Evolutionary conservation across 1,139 yeast species (phyloP).

Genomic region (Oligophagozyma castellii): DNA sequence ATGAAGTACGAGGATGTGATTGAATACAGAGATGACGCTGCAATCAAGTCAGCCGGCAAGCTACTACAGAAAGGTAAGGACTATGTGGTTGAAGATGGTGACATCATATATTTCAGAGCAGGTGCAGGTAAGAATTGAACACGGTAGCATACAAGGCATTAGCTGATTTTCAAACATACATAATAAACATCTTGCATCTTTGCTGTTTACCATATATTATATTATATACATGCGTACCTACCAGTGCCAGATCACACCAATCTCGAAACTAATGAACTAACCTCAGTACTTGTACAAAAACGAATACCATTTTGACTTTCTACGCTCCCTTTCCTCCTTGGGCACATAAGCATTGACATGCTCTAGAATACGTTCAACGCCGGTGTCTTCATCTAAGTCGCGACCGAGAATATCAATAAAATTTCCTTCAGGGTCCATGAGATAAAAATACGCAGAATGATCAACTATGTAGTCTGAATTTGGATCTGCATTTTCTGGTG

Average conservation of each 20-base stretch:
- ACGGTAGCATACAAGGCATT: neutral
- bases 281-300: conserved; percentile 38
- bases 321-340: conserved; percentile 42
- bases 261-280: too few relatives aligned
- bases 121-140: conserved; percentile 80
- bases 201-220: too few relatives aligned
- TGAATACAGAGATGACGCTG: conserved; percentile 71
- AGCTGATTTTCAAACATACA: neutral
- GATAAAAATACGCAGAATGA: conserved; percentile 88
- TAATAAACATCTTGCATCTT: too few relatives aligned
- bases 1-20: conserved; percentile 74
- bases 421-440: conserved; percentile 94
- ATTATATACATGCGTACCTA: conserved; percentile 1
- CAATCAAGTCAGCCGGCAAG: conserved; percentile 90
- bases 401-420: conserved; percentile 91
- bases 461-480: conserved; percentile 90
- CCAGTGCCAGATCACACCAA: too few relatives aligned
- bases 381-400: conserved; percentile 68
- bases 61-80: conserved; percentile 92
- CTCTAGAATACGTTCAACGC: conserved; percentile 62
- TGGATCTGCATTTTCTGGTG: conserved; percentile 51
- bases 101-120: conserved; percentile 84
- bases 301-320: conserved; percentile 42
- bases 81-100: conserved; percentile 86
- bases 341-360: conserved; percentile 74